A percentile compares a stretch with the other conserved stretches of the same genome.
Conservation (phyloP, 768 basidiomycete genomes). For the Phanerodontia chrysosporium region DNA sequence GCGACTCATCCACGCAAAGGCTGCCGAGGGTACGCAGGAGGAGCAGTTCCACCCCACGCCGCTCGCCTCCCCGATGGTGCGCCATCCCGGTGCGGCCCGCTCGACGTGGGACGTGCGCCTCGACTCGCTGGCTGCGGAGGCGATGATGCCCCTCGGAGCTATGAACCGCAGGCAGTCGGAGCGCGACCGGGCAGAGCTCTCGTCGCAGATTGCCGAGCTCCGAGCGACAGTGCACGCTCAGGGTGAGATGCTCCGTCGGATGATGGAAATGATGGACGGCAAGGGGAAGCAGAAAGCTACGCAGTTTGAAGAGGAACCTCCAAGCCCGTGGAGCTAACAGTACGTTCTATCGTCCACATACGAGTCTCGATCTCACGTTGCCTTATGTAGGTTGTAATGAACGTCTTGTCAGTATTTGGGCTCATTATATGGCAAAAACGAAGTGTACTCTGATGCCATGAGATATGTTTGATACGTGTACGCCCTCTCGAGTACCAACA, state of each 20-base stretch:
- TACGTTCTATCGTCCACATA: too few relatives aligned
- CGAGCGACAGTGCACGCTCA: constrained; percentile 54
- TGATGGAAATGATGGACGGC: constrained; percentile 26
- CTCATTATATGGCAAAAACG: too few relatives aligned
- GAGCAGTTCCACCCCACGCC: neutral
- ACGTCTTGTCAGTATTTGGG: too few relatives aligned
- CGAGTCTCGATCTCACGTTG: too few relatives aligned
- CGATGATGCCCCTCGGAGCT: constrained; percentile 14
- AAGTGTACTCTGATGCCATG: too few relatives aligned
- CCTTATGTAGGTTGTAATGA: too few relatives aligned
- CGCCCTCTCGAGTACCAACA: too few relatives aligned
- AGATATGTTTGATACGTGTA: too few relatives aligned
- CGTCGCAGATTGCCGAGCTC: constrained; percentile 59
- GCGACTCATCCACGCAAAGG: neutral
- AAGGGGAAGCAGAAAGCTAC: constrained; percentile 12
- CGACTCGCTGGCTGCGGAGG: constrained; percentile 12
- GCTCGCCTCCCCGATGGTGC: constrained; percentile 1
- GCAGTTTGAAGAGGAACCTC: neutral
- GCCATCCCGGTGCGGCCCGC: neutral
- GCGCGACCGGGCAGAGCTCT: constrained; percentile 44
- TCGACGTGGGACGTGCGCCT: constrained; percentile 14
- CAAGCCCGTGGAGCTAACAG: constrained; percentile 6
- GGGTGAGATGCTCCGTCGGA: constrained; percentile 42
- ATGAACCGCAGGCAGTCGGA: constrained; percentile 3
- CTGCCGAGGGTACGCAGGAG: neutral